phyloP scores from a whole-genome alignment of 192 early-diverging fungal genomes.

The Gigaspora rosea region DNA sequence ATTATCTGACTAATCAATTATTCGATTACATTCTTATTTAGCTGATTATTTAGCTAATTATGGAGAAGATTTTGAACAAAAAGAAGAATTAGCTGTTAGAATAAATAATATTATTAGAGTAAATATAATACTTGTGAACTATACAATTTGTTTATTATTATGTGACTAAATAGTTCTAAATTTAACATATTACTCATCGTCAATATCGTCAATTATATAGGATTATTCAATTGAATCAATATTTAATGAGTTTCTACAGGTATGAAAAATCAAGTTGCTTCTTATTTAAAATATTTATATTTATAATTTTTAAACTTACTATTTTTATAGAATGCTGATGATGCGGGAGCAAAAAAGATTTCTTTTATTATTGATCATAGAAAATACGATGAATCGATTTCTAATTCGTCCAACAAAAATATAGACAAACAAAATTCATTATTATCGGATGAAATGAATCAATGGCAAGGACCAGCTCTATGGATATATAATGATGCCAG shows the following conservation, averaged over 20 bases:
- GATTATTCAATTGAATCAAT: neutral
- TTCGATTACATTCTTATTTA: too few relatives aligned
- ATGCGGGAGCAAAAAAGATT: neutral
- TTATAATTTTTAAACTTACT: neutral
- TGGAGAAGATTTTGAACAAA: too few relatives aligned
- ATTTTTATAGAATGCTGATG: slow-evolving; percentile 43
- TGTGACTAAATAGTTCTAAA: too few relatives aligned
- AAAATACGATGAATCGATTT: neutral
- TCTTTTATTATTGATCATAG: neutral
- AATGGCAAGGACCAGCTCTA: slow-evolving; percentile 37
- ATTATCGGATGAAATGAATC: slow-evolving; percentile 23
- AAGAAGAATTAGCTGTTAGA: too few relatives aligned
- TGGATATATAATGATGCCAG: slow-evolving; percentile 35
- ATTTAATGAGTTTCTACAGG: slow-evolving; percentile 8
- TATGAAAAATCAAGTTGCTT: neutral
- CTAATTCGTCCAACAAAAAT: too few relatives aligned
- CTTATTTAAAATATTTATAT: neutral
- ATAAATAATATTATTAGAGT: too few relatives aligned
- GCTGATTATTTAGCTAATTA: too few relatives aligned
- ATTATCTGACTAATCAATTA: too few relatives aligned
- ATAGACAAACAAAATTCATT: neutral
- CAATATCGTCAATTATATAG: too few relatives aligned
- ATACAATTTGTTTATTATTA: too few relatives aligned
- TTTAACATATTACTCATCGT: too few relatives aligned
- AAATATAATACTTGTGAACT: too few relatives aligned